Evolutionary conservation across 2,329 filamentous ascomycete genomes (phyloP).

Genomic region (Calonectria hongkongensis): DNA sequence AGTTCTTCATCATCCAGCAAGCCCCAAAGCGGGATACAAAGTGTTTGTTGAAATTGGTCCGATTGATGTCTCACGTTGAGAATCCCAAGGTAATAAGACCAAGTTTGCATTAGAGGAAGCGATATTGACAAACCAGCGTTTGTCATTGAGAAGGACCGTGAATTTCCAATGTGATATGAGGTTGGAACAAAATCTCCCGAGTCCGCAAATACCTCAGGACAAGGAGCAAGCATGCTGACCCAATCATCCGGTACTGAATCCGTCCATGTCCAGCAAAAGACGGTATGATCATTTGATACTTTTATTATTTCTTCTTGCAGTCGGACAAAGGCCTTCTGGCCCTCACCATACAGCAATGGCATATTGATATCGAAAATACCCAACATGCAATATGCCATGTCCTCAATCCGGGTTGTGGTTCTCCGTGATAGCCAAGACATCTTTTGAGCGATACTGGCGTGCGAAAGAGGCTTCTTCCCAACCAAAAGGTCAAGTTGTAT

Average conservation of each 20-base stretch:
- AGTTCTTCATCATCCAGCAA: background rate
- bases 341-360: slow-evolving; percentile 56
- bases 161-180: background rate
- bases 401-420: slow-evolving; percentile 51
- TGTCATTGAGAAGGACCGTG: background rate
- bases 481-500: background rate
- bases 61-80: background rate
- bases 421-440: slow-evolving; percentile 1
- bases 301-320: slow-evolving; percentile 56
- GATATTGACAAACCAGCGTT: slow-evolving; percentile 15
- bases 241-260: background rate
- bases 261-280: slow-evolving; percentile 17
- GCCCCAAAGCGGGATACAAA: slow-evolving; percentile 8
- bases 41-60: background rate
- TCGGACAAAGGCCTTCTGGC: slow-evolving; percentile 53
- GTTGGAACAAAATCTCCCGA: slow-evolving; percentile 2
- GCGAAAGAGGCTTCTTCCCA: background rate
- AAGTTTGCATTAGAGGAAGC: background rate
- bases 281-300: slow-evolving; percentile 7
- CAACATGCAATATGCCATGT: slow-evolving; percentile 57
- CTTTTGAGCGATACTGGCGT: slow-evolving; percentile 6
- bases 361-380: slow-evolving; percentile 58
- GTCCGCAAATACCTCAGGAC: background rate
- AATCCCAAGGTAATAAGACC: slow-evolving; percentile 6
- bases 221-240: slow-evolving; percentile 10